A percentile compares a stretch with the other conserved stretches of the same genome.
phyloP scores from a whole-genome alignment of 345 rosid genomes.

The Dipteronia dyeriana region DNA sequence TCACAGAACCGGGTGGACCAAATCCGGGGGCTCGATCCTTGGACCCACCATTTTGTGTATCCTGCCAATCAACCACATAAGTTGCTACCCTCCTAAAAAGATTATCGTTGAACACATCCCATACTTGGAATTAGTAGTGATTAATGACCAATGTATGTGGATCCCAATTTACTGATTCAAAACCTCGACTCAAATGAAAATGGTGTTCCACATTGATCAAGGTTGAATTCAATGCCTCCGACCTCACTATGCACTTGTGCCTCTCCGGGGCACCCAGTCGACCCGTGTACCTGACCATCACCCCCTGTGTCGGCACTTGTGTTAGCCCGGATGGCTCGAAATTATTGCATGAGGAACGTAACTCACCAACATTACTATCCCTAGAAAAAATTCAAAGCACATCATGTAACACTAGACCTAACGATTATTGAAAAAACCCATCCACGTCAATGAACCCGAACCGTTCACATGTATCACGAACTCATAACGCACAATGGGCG shows the following conservation, averaged over 20 bases:
- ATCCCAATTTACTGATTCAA: slow-evolving; percentile 44
- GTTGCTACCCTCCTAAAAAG: slow-evolving; percentile 86
- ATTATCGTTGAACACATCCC: slow-evolving; percentile 94
- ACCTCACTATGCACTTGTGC: slow-evolving; percentile 81
- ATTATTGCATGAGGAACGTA: slow-evolving; percentile 62
- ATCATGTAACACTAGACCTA: slow-evolving; percentile 33
- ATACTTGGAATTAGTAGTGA: slow-evolving; percentile 84
- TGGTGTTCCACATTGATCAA: slow-evolving; percentile 85
- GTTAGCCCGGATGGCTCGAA: slow-evolving; percentile 79
- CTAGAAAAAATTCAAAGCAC: slow-evolving; percentile 37
- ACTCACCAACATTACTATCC: slow-evolving; percentile 39
- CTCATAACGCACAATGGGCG: slow-evolving; percentile 77
- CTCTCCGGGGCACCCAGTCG: slow-evolving; percentile 62
- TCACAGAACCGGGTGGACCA: slow-evolving; percentile 82
- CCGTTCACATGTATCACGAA: slow-evolving; percentile 66
- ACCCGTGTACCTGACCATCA: slow-evolving; percentile 70
- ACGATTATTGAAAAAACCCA: slow-evolving; percentile 62
- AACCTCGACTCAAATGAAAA: slow-evolving; percentile 61
- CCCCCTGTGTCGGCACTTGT: slow-evolving; percentile 47
- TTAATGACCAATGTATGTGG: slow-evolving; percentile 58
- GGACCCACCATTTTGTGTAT: slow-evolving; percentile 68
- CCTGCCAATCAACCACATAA: slow-evolving; percentile 87
- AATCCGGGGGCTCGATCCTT: slow-evolving; percentile 86
- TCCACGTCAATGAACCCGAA: slow-evolving; percentile 85
- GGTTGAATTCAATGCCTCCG: slow-evolving; percentile 72